Percentiles rank a stretch among this genome's conserved stretches.
phyloP scores from a whole-genome alignment of 768 basidiomycete genomes.

The Suillus bovinus region DNA sequence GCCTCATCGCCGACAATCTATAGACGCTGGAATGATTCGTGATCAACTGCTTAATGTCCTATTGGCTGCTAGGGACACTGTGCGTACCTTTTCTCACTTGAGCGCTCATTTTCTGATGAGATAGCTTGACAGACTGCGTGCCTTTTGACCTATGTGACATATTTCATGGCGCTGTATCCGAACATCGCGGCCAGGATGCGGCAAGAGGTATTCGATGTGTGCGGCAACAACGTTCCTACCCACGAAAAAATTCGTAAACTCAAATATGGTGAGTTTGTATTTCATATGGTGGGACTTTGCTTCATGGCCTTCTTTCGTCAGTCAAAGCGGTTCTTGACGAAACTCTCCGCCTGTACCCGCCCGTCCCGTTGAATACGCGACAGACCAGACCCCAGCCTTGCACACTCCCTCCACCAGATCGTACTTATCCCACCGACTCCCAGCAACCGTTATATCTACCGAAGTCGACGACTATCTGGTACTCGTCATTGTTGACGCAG shows the following conservation, averaged over 20 bases:
- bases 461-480: conserved; percentile 54
- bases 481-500: conserved; percentile 63
- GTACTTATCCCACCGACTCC: conserved; percentile 41
- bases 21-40: conserved; percentile 66
- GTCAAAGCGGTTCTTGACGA: conserved; percentile 82
- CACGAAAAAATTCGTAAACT: conserved; percentile 58
- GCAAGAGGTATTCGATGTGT: conserved; percentile 58
- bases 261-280: conserved; percentile 59
- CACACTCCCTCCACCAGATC: conserved; percentile 52
- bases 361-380: conserved; percentile 72
- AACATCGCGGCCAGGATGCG: conserved; percentile 53
- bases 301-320: conserved; percentile 25
- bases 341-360: conserved; percentile 74
- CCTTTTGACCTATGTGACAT: conserved; percentile 66
- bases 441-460: conserved; percentile 59
- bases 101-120: conserved; percentile 2
- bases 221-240: conserved; percentile 52
- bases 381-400: conserved; percentile 52
- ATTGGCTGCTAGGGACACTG: conserved; percentile 78
- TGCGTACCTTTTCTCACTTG: conserved; percentile 30
- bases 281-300: conserved; percentile 5
- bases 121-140: conserved; percentile 55
- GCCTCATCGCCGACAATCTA: conserved; percentile 11
- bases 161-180: conserved; percentile 68
- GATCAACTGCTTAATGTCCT: conserved; percentile 80